Evolutionary conservation across 2,329 filamentous ascomycete species (phyloP), one percentile per base, ranked within the genome.

Genomic region (Phoma herbarum): DNA sequence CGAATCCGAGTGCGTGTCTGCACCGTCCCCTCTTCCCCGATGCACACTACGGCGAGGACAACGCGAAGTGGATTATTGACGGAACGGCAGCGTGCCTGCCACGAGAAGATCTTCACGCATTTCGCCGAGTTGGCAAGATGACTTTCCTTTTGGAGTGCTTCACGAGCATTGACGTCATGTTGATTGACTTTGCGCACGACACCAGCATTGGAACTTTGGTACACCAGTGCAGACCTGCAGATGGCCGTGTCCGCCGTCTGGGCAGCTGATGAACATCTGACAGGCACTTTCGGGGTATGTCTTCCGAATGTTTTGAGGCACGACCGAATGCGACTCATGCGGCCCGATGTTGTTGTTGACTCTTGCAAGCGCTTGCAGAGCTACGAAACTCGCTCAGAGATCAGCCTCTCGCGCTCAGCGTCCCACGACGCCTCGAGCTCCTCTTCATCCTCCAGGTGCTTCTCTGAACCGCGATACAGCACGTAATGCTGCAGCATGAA

Each of bases 401-500:
- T 59, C 20, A 76, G 61, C 14, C 62, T 52, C 35, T 74, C 61
- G 9, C 64, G 59, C 55, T 73, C 70, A 16, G 57, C 47, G 26
- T 56, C 55, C 66, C 65, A 66, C 23, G 56, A 59, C 7, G 39
- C 16, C 16, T 43, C 46, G 4, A 57, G 52, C 26, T 70, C 70
- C 45, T 72, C 72, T 22, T 72, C 66, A 33, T 72, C 67, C 2
- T 73, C 73, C 0, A 65, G 35, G 12, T 61, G 61, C 60, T 74
- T 71, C 37, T 60, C 63, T 12, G 67, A 54, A 12, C 70, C 59
- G 22, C 75, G 76, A 73, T 97, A 98, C 20, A 97, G 76, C 33
- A 93, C 80, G 69, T 93, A 98, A 78, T 98, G 95, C 79, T 99
- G 95, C 4, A 85, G 71, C 50, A 98, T 89, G 74, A 98, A 98